These are phyloP conservation scores for Botrytis paeoniae DNA, from an alignment of 2,329 filamentous ascomycete species.

Conservation along the genomic window DNA sequence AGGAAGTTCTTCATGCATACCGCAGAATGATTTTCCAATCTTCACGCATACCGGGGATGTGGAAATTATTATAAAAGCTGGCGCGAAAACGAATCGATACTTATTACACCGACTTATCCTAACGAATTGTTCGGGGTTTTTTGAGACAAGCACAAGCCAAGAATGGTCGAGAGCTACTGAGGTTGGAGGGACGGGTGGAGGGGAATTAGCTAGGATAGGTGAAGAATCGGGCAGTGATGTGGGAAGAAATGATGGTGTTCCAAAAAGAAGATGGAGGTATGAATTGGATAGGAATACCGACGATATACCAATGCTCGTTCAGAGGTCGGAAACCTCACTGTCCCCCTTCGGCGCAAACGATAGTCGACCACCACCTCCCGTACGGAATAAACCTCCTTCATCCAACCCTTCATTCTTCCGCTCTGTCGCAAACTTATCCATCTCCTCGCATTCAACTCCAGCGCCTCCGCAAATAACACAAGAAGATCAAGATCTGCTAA, in stretches of 20 bases:
- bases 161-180: constrained; percentile 60
- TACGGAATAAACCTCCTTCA: constrained; percentile 59
- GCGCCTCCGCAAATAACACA: constrained; percentile 47
- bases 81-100: constrained; percentile 76
- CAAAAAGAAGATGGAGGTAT: constrained; percentile 70
- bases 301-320: constrained; percentile 84
- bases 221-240: constrained; percentile 44
- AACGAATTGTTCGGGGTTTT: constrained; percentile 88
- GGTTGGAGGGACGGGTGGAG: constrained; percentile 35
- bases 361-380: constrained; percentile 46
- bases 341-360: constrained; percentile 56
- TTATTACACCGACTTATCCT: constrained; percentile 84
- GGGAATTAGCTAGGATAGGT: constrained; percentile 52
- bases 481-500: constrained; percentile 71
- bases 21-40: constrained; percentile 88
- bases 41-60: constrained; percentile 91
- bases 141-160: constrained; percentile 78
- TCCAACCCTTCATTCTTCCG: constrained; percentile 75
- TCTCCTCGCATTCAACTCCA: constrained; percentile 49
- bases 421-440: constrained; percentile 75
- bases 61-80: constrained; percentile 74
- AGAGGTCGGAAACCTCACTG: constrained; percentile 55
- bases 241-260: constrained; percentile 29
- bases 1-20: constrained; percentile 64
- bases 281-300: constrained; percentile 75